Evolutionary conservation across 2,329 filamentous ascomycete species (phyloP), one percentile per base, ranked within the genome.

Genomic region (Dactylellina drechsleri): DNA sequence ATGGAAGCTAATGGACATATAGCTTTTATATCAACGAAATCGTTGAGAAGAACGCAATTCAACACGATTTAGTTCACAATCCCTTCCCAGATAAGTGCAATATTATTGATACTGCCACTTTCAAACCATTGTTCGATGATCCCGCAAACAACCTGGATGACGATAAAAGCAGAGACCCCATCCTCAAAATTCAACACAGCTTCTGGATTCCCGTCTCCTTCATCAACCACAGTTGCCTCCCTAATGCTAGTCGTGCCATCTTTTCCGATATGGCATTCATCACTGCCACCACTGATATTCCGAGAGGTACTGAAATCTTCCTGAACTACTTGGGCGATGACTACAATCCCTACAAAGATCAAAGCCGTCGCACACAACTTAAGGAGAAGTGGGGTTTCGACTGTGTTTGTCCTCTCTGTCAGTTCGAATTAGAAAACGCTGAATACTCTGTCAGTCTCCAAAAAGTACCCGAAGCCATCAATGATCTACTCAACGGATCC

Each of bases 181-280:
- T 26, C 4, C 36, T 56, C 1, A 23, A 43, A 2, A 49, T 53
- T 13, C 68, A 66, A 18, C 10, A 16, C 31, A 68, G 71, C 28
- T 75, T 75, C 45, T 75, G 65, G 53, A 45, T 67, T 0, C 52
- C 60, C 20, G 26, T 50, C 13, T 58, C 64, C 8, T 75, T 54
- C 43, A 53, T 75, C n/a, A 75, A 68, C 28, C 71, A 75, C 13
- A 68, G 64, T 45, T 75, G 71, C 13, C 12, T 75, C 2, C 71
- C 71, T 10, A 75, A 75, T 31, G 52, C 41, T 16, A 28, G 52
- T 13, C 65, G 65, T n/a, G 52, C 49, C 3, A 68, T 75, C 6
- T 64, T 75, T 31, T 53, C 36, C 2, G 58, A 75, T 10, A 31
- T 68, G 16, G 23, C 68, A n/a, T 68, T 75, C 16, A n/a, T 75